Evolutionary conservation across 345 rosid genomes (phyloP), one percentile per base, ranked within the genome.

Genomic region (Luvunga scandens): DNA sequence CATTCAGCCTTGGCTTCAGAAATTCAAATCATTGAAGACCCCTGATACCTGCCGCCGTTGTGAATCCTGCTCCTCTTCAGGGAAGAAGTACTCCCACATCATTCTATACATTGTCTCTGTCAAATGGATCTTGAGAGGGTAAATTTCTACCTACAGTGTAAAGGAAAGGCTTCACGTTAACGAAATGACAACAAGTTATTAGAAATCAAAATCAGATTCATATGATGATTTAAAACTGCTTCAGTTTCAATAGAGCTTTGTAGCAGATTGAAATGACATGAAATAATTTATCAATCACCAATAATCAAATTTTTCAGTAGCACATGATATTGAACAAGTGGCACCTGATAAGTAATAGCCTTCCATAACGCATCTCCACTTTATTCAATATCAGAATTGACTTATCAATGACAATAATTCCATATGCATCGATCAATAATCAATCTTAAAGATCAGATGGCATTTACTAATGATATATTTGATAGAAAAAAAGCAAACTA

Each of bases 61-160:
- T 73, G 98, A 94, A 88, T 96, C 99, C 80, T 93, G 99, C 70
- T 94, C 98, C 86, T 96, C 99, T 85, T 90, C 97, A 25, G 97
- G 97, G 80, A 96, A 96, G 83, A 96, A 90, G 83, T 96, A 96
- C 70, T 84, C 94, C 98, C 98, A 96, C 97, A 96, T 94, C 97
- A 90, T 94, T 88, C 91, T 85, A 85, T 96, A 96, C 98, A 94
- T 93, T n/a, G 91, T 84, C 84, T 96, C 99, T 5, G 97, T 96
- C 97, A 96, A 89, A 85, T 94, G 94, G 75, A 96, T 96, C 86
- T 89, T 94, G 13, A 96, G 93, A 61, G 99, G 99, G 74, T 94
- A 96, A 81, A 96, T 96, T 83, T 92, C 97, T 53, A 96, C 99
- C 99, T 95, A 85, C 82, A 76, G 79, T 36, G 50, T 55, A 78